Evolutionary conservation across 2,329 filamentous ascomycete genomes (phyloP), one percentile per base, ranked within the genome.

Genomic region (Penicillium sp.): DNA sequence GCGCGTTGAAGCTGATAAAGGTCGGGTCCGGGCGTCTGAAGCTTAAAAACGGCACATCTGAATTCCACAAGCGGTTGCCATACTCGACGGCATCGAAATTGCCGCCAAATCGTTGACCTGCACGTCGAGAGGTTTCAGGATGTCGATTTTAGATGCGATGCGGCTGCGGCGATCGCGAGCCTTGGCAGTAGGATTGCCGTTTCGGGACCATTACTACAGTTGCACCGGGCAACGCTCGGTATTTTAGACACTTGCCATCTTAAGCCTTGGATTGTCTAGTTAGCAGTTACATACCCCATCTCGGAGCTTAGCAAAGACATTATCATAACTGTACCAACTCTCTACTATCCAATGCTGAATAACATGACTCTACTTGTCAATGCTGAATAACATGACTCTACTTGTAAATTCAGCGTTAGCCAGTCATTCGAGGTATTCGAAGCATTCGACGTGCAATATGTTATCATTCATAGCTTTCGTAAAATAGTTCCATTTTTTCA

Each of bases 181-280:
- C 65, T 69, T 68, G 66, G 66, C 65, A 64, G 18, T 20, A 24
- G 34, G 35, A 56, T 61, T 68, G 32, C 65, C 60, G 29, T 46
- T 60, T 61, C 59, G 42, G 59, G 63, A 37, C 29, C 45, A 13
- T 13, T 29, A 38, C 38, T 34, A 20, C 18, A 49, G 52, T 62
- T 61, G 57, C 58, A 50, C 64, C 50, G 54, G 62, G 66, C 67
- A 69, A 69, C 66, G 54, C 46, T 41, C 44, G 42, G 50, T 32
- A 59, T 57, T 38, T 37, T 13, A 6, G 11, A 29, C 13, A 6
- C 16, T 34, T 16, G 31, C 6, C 9, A 18, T 18, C 14, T 8
- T 16, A 18, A 11, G 8, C 6, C 8, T 11, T 34, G 16, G 4
- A 11, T 34, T 18, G 10, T 18, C 7, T 34, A 18, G 16, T 3